Evolutionary conservation across 2,329 filamentous ascomycete genomes (phyloP), one percentile per base, ranked within the genome.

Genomic region (Cryphonectria japonica): DNA sequence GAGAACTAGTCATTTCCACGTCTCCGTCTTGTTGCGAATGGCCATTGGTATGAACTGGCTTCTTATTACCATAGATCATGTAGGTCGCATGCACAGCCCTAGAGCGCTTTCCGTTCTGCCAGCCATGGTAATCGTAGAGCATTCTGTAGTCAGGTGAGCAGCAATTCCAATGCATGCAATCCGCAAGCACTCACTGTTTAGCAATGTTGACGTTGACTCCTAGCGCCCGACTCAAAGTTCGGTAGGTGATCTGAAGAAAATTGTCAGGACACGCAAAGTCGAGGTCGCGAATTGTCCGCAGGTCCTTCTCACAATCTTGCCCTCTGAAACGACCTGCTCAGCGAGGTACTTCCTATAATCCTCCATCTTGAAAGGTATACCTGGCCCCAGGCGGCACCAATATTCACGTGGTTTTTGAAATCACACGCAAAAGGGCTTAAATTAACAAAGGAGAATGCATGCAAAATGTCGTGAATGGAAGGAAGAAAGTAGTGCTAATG

Each of bases 31-130:
- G 82, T 34, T 80, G 76, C 1, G 73, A 75, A 13, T 72, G 71
- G 39, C 72, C 70, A 39, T 72, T 73, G 66, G 66, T 59, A 19
- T 81, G 79, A 26, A 78, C 77, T 7, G 77, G 76, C 68, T 81
- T 85, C 76, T 88, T 92, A 32, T 84, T 87, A 54, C 95, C 96
- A 66, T 91, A 92, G 62, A 99, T 79, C 65, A 98, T 84, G 81
- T 98, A 99, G n/a, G 94, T 98, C 61, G 95, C 96, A 82, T 97
- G 89, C n/a, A 98, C 85, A 37, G 89, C 91, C 32, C 89, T 87
- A 0, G 92, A 86, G 72, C 90, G 92, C 80, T 92, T 93, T 69
- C 84, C 85, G 80, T 94, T 97, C 78, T 97, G 92, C 70, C 86
- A 88, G 73, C 87, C 85, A 79, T 98, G 89, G 75, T 97, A 98